phyloP scores from a whole-genome alignment of 2,329 filamentous ascomycete genomes.

The Fusarium beomiforme region DNA sequence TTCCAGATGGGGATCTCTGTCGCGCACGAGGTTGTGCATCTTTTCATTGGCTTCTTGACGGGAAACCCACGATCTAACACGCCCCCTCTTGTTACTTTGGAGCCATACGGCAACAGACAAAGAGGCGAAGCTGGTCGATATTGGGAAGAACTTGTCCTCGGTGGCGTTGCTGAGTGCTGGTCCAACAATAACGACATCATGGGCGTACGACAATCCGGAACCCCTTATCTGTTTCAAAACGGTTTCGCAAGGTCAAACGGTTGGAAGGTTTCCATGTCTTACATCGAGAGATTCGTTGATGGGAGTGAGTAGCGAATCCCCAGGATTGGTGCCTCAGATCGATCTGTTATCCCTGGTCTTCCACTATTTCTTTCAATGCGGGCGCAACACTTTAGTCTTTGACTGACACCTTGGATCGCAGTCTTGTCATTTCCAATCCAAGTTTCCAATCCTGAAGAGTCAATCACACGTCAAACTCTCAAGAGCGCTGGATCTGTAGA shows the following conservation, averaged over 20 bases:
- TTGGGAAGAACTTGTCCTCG: background rate
- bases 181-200: background rate
- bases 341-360: too few species aligned
- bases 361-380: too few species aligned
- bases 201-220: background rate
- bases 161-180: background rate
- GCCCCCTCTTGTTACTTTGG: background rate
- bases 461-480: background rate
- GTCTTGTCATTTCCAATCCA: too few species aligned
- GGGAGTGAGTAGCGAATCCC: background rate
- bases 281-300: background rate
- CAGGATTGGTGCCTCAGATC: too few species aligned
- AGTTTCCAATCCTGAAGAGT: background rate
- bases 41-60: slow-evolving; percentile 1
- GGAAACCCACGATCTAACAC: background rate
- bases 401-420: too few species aligned
- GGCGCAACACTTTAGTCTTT: too few species aligned
- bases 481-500: background rate
- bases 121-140: background rate
- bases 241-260: background rate
- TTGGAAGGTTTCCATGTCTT: background rate
- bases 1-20: too few species aligned
- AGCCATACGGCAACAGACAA: too few species aligned
- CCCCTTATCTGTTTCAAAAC: background rate
- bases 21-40: too few species aligned